These are phyloP conservation scores for Hysterangium stoloniferum DNA, from an alignment of 768 basidiomycete genomes.

Conservation along the genomic window DNA sequence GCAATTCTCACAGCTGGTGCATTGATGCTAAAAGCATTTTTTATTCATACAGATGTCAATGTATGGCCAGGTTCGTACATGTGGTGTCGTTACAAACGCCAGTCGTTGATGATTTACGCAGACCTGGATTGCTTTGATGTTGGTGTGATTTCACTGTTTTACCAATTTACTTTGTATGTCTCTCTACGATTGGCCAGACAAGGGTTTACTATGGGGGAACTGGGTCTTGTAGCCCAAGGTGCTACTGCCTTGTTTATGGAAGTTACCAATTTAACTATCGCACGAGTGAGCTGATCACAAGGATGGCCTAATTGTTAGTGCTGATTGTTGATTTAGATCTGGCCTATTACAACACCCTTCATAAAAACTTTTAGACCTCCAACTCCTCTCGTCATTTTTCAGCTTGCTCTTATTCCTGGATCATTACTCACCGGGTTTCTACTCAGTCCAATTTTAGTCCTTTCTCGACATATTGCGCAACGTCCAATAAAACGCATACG, in stretches of 20 bases:
- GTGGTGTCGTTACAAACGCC: no score
- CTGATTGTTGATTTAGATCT: slow-evolving; percentile 43
- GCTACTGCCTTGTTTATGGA: slow-evolving; percentile 85
- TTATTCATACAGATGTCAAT: slow-evolving; percentile 35
- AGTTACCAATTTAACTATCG: slow-evolving; percentile 73
- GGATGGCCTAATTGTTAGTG: background rate
- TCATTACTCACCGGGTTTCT: slow-evolving; percentile 89
- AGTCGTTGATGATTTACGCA: slow-evolving; percentile 23
- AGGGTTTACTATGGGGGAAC: slow-evolving; percentile 94
- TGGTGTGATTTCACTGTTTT: slow-evolving; percentile 65
- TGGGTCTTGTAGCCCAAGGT: slow-evolving; percentile 82
- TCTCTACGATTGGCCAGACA: slow-evolving; percentile 85
- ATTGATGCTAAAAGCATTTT: slow-evolving; percentile 40
- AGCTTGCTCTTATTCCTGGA: slow-evolving; percentile 87
- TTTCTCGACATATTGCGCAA: slow-evolving; percentile 88
- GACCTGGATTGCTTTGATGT: slow-evolving; percentile 77
- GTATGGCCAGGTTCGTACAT: slow-evolving; percentile 67
- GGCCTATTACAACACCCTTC: slow-evolving; percentile 70
- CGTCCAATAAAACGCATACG: slow-evolving; percentile 73
- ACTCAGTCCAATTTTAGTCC: slow-evolving; percentile 85
- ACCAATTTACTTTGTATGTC: slow-evolving; percentile 86
- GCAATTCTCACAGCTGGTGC: slow-evolving; percentile 43
- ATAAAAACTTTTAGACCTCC: slow-evolving; percentile 91
- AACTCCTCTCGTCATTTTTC: slow-evolving; percentile 86
- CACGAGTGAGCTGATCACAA: slow-evolving; percentile 57